These are phyloP conservation scores for Neofusicoccum sp. DNA, from an alignment of 2,329 filamentous ascomycete genomes.

Conservation along the genomic window DNA sequence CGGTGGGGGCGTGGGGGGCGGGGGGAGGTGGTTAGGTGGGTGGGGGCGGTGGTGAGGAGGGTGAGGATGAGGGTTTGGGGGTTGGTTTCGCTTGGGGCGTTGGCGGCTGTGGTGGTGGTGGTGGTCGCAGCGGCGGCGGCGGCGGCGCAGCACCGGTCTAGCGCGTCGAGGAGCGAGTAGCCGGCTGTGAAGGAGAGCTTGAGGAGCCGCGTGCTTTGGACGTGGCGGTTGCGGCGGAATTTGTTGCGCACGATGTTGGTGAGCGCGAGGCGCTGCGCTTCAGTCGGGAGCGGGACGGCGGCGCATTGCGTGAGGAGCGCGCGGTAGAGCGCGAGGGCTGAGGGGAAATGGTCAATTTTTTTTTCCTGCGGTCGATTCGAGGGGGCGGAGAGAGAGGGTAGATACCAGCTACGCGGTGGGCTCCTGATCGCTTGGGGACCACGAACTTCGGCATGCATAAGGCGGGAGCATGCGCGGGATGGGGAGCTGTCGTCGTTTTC, in stretches of 20 bases:
- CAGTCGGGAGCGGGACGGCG: conserved; percentile 51
- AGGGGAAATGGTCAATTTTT: neutral
- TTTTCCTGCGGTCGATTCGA: neutral
- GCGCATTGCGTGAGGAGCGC: conserved; percentile 62
- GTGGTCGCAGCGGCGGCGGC: neutral
- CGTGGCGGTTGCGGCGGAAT: conserved; percentile 60
- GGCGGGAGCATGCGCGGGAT: neutral
- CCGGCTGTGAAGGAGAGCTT: conserved; percentile 63
- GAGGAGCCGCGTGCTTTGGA: conserved; percentile 60
- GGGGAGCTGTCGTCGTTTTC: neutral
- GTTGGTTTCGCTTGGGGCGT: conserved; percentile 30
- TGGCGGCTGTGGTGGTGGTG: conserved; percentile 38
- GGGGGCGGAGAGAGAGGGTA: neutral
- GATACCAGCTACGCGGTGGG: conserved; percentile 53
- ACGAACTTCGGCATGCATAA: conserved; percentile 47
- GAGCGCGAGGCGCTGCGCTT: conserved; percentile 53
- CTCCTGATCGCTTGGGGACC: conserved; percentile 46
- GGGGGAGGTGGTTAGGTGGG: conserved; percentile 22
- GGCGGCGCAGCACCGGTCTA: neutral
- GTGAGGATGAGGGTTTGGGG: conserved; percentile 26
- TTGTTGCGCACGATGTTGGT: conserved; percentile 58
- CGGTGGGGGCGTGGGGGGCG: neutral
- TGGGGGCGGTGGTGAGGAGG: conserved; percentile 27
- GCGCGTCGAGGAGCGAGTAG: conserved; percentile 32
- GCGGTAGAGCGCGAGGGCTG: conserved; percentile 70